phyloP scores from a whole-genome alignment of 2,329 filamentous ascomycete genomes.

The Bipolaris cookei region DNA sequence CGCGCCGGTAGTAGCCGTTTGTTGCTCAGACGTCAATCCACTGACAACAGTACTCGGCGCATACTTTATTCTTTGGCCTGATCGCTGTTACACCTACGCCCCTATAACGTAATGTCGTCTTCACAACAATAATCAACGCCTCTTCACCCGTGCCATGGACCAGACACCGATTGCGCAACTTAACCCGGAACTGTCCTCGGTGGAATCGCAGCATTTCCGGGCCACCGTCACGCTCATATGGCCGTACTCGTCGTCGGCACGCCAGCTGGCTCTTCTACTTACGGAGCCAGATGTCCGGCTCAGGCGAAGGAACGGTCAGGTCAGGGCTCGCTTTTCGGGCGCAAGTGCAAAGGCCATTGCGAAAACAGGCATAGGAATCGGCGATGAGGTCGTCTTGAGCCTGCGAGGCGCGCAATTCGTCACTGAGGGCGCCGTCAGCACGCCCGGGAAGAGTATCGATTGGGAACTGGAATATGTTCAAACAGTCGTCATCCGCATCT shows the following conservation, averaged over 20 bases:
- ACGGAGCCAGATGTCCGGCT: slow-evolving; percentile 85
- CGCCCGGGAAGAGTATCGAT: slow-evolving; percentile 63
- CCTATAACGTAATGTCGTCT: slow-evolving; percentile 6
- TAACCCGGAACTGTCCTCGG: slow-evolving; percentile 36
- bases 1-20: slow-evolving; percentile 14
- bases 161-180: slow-evolving; percentile 42
- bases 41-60: background rate
- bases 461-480: slow-evolving; percentile 62
- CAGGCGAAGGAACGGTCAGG: slow-evolving; percentile 77
- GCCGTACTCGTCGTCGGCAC: slow-evolving; percentile 83
- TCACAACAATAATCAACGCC: slow-evolving; percentile 17
- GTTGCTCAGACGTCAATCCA: slow-evolving; percentile 10
- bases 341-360: slow-evolving; percentile 73
- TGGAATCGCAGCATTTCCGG: slow-evolving; percentile 56
- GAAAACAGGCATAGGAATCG: slow-evolving; percentile 72
- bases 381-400: slow-evolving; percentile 74
- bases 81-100: background rate
- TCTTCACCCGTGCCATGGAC: slow-evolving; percentile 33
- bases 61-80: background rate
- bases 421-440: slow-evolving; percentile 60
- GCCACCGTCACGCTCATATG: slow-evolving; percentile 85
- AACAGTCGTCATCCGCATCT: slow-evolving; percentile 48
- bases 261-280: slow-evolving; percentile 77
- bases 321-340: slow-evolving; percentile 77
- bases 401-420: slow-evolving; percentile 73